Percentiles rank a stretch among this genome's conserved stretches.
These are phyloP conservation scores for Ceratocystis diversiconidia DNA, from an alignment of 2,329 filamentous ascomycete species.

Conservation along the genomic window DNA sequence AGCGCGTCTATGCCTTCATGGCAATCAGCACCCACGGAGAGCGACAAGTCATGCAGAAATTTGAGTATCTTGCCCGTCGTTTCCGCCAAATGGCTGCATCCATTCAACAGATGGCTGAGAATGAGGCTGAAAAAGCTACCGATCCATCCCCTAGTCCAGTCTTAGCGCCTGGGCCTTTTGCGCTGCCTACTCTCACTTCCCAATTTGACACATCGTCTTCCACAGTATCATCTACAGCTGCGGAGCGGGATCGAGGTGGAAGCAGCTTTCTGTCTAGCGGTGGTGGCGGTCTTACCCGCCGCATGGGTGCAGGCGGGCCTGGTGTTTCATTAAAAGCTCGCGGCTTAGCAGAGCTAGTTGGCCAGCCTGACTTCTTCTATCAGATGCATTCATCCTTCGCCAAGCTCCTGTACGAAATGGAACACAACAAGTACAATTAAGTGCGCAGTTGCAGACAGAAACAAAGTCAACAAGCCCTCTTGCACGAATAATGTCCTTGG, in stretches of 20 bases:
- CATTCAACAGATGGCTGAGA: conserved; percentile 51
- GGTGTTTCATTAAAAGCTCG: conserved; percentile 43
- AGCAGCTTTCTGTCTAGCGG: conserved; percentile 45
- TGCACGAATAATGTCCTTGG: no score
- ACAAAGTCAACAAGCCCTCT: no score
- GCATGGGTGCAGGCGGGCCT: conserved; percentile 43
- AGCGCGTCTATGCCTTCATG: conserved; percentile 54
- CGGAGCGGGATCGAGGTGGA: conserved; percentile 22
- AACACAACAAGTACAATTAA: conserved; percentile 20
- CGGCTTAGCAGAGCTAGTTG: conserved; percentile 51
- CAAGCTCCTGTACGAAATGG: conserved; percentile 44
- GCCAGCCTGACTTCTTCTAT: conserved; percentile 53
- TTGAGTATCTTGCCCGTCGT: conserved; percentile 45
- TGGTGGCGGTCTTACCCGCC: conserved; percentile 38
- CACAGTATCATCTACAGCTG: not conserved
- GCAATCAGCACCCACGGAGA: conserved; percentile 52
- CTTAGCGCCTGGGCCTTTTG: conserved; percentile 24
- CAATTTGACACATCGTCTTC: conserved; percentile 23
- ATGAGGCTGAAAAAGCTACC: conserved; percentile 43
- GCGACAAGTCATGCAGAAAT: conserved; percentile 50
- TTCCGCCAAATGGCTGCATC: conserved; percentile 51
- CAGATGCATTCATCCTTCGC: conserved; percentile 52
- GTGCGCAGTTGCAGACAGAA: no score
- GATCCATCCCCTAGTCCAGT: conserved; percentile 27
- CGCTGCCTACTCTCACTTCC: conserved; percentile 24